Base-by-base conservation (phyloP, 192 early-diverging fungal genomes). In the Backusella liffmaniae region DNA sequence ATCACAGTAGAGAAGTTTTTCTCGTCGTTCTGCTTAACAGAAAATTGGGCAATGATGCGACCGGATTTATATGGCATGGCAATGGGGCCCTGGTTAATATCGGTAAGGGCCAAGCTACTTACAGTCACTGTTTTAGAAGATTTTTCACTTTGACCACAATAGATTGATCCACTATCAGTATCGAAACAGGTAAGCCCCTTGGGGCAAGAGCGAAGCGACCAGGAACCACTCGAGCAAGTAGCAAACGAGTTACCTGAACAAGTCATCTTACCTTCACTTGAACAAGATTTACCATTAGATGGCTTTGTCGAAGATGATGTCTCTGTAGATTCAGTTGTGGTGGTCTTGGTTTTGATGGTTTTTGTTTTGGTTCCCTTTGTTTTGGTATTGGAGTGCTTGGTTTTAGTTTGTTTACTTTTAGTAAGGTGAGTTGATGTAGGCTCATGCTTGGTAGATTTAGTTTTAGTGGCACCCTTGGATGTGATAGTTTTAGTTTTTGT, bases 201-300 rank as follows among this genome's bases (percentile, higher is more conserved):
- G 2, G 83, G 80, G 34, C 88, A 89, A 7, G 79, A 12, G 15
- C 79, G 75, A 4, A 83, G 46, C 26, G 80, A 78, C 88, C 88
- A 89, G n/a, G 53, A 44, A 10, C 86, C 85, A 34, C 77, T 72
- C 34, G 76, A 66, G 72, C 88, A 89, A 12, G 83, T 69, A 15
- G 82, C 88, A 80, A 80, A 86, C 16, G 68, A 74, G 34, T 77
- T 73, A 21, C 85, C 85, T 29, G 73, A 76, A 53, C 88, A 89
- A 2, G 80, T 80, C 36, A 86, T 80, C 32, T 82, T 76, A 29
- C 59, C 69, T 5, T 76, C 76, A 4, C 80, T 77, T 13, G 75
- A 44, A 44, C 88, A 89, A 16, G 77, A 23, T n/a, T 36, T 76
- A 21, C 88, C 88, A 29, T 79, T 86, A 30, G 80, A 79, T 0